Evolutionary conservation across 75 land plant genomes (phyloP).

Genomic region (Gnetum montanum): DNA sequence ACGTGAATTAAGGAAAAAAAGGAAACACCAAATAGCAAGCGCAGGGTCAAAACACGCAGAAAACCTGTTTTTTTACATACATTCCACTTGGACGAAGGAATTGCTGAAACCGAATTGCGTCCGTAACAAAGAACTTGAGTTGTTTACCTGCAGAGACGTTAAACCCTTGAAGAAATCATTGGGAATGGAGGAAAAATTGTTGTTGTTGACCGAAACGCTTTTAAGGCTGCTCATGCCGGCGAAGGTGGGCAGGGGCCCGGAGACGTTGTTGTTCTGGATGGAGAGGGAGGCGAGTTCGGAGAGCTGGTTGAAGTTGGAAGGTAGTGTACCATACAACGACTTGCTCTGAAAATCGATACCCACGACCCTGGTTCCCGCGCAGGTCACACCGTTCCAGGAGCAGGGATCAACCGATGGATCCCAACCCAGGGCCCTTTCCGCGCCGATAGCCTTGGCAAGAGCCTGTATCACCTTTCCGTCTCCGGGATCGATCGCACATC

Average conservation of each 20-base stretch:
- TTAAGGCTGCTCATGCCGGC: slow-evolving; percentile 30
- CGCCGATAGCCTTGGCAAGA: no score
- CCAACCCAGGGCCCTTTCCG: no score
- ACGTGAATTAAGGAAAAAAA: no score
- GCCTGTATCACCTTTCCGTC: no score
- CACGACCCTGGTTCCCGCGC: slow-evolving; percentile 21
- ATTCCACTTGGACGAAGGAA: no score
- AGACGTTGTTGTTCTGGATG: slow-evolving; percentile 38
- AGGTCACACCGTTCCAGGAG: slow-evolving; percentile 12
- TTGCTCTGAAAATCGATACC: slow-evolving; percentile 37
- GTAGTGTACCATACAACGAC: slow-evolving; percentile 34
- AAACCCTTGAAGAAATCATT: slow-evolving; percentile 50
- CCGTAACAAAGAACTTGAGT: no score
- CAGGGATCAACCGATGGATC: no score
- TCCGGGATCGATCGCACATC: no score
- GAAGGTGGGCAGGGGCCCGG: slow-evolving; percentile 60
- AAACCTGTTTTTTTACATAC: no score
- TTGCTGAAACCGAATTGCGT: no score
- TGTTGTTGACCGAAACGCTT: slow-evolving; percentile 25
- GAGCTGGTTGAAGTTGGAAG: slow-evolving; percentile 35
- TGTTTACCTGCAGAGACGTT: slow-evolving; percentile 20
- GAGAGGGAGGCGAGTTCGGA: slow-evolving; percentile 27
- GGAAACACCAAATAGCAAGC: no score
- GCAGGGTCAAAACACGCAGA: no score
- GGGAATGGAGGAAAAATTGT: slow-evolving; percentile 42